phyloP scores from a whole-genome alignment of 2,329 filamentous ascomycete species.

The Sphaceloma murrayae region DNA sequence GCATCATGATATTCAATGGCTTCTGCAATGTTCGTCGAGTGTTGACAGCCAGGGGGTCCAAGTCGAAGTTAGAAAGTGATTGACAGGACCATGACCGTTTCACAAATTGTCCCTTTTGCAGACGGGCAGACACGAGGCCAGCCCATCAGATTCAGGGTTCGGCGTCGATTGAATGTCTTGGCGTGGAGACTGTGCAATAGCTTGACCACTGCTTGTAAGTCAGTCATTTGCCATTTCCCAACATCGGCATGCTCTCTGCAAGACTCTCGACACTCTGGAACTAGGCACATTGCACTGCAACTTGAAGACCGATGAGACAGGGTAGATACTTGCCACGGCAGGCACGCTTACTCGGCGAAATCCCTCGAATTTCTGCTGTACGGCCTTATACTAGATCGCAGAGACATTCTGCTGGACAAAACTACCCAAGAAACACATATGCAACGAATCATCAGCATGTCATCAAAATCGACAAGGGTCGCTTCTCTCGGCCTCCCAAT shows the following conservation, averaged over 20 bases:
- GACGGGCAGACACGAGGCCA: conserved; percentile 4
- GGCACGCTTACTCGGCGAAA: not conserved
- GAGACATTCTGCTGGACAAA: not conserved
- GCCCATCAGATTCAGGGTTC: conserved; percentile 5
- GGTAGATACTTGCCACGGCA: not conserved
- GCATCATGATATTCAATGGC: no score
- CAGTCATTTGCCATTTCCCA: no score
- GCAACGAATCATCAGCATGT: not conserved
- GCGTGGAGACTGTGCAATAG: no score
- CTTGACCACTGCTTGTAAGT: no score
- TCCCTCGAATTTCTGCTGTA: not conserved
- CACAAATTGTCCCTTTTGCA: conserved; percentile 10
- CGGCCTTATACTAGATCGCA: not conserved
- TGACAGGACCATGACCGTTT: conserved; percentile 3
- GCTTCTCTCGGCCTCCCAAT: not conserved
- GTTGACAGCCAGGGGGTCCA: no score
- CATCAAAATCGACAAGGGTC: not conserved
- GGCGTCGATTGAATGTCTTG: conserved; percentile 2
- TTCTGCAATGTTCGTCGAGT: no score
- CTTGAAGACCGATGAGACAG: not conserved
- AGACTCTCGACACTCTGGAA: no score
- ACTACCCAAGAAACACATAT: not conserved
- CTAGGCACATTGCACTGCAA: not conserved
- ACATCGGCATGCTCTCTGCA: no score
- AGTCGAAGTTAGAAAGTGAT: not conserved